phyloP scores from a whole-genome alignment of 768 basidiomycete species.

The Mycena sanguinolenta region DNA sequence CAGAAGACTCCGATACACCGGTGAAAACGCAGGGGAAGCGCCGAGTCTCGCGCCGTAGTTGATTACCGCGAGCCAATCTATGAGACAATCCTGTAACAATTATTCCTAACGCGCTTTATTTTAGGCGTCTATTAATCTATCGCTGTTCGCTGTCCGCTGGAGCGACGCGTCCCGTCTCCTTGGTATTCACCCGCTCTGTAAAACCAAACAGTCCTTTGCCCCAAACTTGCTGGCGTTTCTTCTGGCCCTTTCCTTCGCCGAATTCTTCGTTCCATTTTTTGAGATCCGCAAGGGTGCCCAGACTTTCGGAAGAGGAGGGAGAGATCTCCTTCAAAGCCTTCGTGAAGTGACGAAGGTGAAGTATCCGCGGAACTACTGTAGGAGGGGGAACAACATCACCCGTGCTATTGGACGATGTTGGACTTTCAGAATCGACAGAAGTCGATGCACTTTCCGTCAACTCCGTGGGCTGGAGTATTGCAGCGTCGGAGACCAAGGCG shows the following conservation, averaged over 20 bases:
- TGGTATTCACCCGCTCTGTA: slow-evolving; percentile 58
- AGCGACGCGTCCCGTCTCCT: slow-evolving; percentile 62
- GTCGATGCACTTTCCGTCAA: slow-evolving; percentile 1
- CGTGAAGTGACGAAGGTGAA: slow-evolving; percentile 76
- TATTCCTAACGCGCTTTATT: slow-evolving; percentile 4
- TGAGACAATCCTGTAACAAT: background rate
- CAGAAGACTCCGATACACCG: slow-evolving; percentile 42
- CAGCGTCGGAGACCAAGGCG: background rate
- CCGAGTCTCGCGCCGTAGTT: slow-evolving; percentile 24
- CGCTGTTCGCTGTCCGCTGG: slow-evolving; percentile 30
- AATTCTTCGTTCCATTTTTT: slow-evolving; percentile 95
- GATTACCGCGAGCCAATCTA: background rate
- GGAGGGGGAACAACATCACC: slow-evolving; percentile 34
- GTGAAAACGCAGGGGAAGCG: slow-evolving; percentile 36
- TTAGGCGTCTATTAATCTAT: slow-evolving; percentile 36
- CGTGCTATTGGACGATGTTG: slow-evolving; percentile 5
- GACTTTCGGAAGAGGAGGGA: slow-evolving; percentile 87
- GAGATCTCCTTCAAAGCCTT: slow-evolving; percentile 92
- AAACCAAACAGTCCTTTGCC: slow-evolving; percentile 94
- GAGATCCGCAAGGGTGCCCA: slow-evolving; percentile 81
- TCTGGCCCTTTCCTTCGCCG: slow-evolving; percentile 83
- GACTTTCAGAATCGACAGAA: slow-evolving; percentile 10
- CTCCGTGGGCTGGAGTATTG: background rate
- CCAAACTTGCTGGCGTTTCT: slow-evolving; percentile 78
- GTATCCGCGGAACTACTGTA: slow-evolving; percentile 36